A percentile compares a stretch with the other conserved stretches of the same genome.
Evolutionary conservation across 2,329 filamentous ascomycete genomes (phyloP).

Genomic region (Verticillium zaregamsianum): DNA sequence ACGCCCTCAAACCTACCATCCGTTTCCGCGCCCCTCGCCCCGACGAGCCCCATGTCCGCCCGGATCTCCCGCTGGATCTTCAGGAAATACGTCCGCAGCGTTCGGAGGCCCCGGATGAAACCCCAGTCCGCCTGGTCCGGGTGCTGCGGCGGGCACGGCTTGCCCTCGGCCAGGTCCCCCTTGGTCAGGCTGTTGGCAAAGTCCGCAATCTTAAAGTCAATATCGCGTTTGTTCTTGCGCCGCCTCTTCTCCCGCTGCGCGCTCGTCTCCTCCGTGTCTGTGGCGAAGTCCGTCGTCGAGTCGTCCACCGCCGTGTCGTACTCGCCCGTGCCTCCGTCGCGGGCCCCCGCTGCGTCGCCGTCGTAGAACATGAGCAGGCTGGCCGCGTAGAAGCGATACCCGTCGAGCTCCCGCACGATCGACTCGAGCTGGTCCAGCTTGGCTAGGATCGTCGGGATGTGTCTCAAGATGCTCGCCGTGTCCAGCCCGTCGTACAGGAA

Average conservation of each 20-base stretch:
- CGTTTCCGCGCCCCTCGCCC: neutral
- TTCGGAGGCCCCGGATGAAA: constrained; percentile 80
- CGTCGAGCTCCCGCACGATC: constrained; percentile 73
- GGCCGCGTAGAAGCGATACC: constrained; percentile 93
- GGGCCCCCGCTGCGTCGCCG: constrained; percentile 51
- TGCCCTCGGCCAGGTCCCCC: constrained; percentile 62
- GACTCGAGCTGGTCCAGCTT: constrained; percentile 80
- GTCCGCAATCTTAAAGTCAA: constrained; percentile 96
- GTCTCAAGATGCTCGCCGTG: constrained; percentile 71
- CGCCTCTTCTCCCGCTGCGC: constrained; percentile 32
- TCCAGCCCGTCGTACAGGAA: constrained; percentile 91
- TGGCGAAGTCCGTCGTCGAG: constrained; percentile 54
- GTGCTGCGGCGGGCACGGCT: constrained; percentile 74
- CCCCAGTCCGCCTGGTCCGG: constrained; percentile 80
- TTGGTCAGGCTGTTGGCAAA: constrained; percentile 97
- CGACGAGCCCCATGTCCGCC: constrained; percentile 42
- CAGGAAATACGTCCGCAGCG: constrained; percentile 78
- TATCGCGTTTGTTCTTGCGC: constrained; percentile 53
- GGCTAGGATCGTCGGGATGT: constrained; percentile 81
- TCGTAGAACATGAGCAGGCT: constrained; percentile 96
- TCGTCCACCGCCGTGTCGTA: constrained; percentile 51
- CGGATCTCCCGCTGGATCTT: constrained; percentile 78
- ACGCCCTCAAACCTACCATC: neutral
- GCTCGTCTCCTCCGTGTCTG: constrained; percentile 51
- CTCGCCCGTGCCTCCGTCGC: constrained; percentile 25